Evolutionary conservation across 345 rosid genomes (phyloP).

Genomic region (Euphorbia peplus): DNA sequence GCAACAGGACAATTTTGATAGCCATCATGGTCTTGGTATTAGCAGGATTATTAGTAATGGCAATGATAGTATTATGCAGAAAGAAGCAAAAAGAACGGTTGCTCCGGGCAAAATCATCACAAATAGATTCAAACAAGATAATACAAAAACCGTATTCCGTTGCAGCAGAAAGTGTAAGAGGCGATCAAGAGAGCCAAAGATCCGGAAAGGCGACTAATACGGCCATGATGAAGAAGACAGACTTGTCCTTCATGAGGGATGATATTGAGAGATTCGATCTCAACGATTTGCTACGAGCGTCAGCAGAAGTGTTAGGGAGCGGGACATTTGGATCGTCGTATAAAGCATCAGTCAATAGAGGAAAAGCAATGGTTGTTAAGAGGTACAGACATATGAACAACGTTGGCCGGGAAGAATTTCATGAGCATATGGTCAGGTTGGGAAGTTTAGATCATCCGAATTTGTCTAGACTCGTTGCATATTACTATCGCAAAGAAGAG

Average conservation of each 20-base stretch:
- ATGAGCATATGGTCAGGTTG: conserved; percentile 61
- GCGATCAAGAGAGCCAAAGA: not conserved
- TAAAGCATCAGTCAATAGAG: conserved; percentile 44
- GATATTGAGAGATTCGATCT: conserved; percentile 54
- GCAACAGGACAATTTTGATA: conserved; percentile 22
- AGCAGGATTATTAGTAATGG: conserved; percentile 23
- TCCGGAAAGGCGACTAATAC: not conserved
- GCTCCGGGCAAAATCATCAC: conserved; percentile 9
- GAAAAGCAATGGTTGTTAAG: conserved; percentile 58
- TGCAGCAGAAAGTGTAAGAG: too few relatives aligned
- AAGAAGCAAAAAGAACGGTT: conserved; percentile 16
- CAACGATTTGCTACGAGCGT: conserved; percentile 64
- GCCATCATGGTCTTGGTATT: conserved; percentile 26
- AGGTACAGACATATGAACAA: conserved; percentile 73
- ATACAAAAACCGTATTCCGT: not conserved
- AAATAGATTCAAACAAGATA: conserved; percentile 21
- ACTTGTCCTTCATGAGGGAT: conserved; percentile 48
- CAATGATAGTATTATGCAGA: conserved; percentile 16
- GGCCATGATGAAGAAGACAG: conserved; percentile 13
- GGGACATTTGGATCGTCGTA: conserved; percentile 79
- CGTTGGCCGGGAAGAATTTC: conserved; percentile 62
- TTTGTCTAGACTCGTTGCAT: conserved; percentile 49
- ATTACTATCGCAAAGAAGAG: conserved; percentile 71
- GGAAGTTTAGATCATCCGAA: conserved; percentile 63
- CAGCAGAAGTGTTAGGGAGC: conserved; percentile 82